Base-by-base conservation (phyloP, 148 eudicot genomes). In the Camellia lanceoleosa region DNA sequence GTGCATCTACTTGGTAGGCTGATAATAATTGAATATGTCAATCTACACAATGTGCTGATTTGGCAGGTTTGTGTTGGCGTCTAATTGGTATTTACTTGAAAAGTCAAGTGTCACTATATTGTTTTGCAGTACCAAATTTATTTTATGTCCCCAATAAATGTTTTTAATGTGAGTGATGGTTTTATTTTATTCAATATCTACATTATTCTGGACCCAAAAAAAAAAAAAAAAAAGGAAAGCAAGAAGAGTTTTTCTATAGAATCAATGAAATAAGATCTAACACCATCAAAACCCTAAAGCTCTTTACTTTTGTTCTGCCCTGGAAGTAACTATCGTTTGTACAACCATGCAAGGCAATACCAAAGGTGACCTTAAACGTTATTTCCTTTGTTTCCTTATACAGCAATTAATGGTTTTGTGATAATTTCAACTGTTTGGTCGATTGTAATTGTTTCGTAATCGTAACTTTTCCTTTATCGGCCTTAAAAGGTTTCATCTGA, bases 321-420 rank as follows among this genome's bases (percentile, higher is more conserved):
- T 46, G 41, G 46, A 14, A 13, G 56, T 56, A 62, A 51, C 20
- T 49, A 47, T 65, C 58, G 19, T 38, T 77, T 71, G 23, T 41
- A 51, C 38, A 30, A 30, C 38, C 38, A 30, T 30, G 38, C 60
- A 64, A 54, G 44, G 71, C 58, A 11, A 47, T 47, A 14, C 30
- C 79, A 30, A 77, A 51, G 68, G 44, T 75, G 71, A 65, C 49
- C 71, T 8, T 59, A 77, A 30, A 13, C 51, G n/a, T 46, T 16
- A 64, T 10, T 51, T 20, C 7, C 60, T 77, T 47, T 64, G 59
- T 63, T 76, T 64, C 47, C 7, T 47, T 30, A 30, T 51, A 30
- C 23, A 62, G 49, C 69, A 61, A 44, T 75, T 8, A 12, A 10
- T 76, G 41, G 7, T 76, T 63, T 42, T 13, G 0, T 44, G n/a